Evolutionary conservation across 768 basidiomycete species (phyloP).

Genomic region (Neoboletus subvelutipes): DNA sequence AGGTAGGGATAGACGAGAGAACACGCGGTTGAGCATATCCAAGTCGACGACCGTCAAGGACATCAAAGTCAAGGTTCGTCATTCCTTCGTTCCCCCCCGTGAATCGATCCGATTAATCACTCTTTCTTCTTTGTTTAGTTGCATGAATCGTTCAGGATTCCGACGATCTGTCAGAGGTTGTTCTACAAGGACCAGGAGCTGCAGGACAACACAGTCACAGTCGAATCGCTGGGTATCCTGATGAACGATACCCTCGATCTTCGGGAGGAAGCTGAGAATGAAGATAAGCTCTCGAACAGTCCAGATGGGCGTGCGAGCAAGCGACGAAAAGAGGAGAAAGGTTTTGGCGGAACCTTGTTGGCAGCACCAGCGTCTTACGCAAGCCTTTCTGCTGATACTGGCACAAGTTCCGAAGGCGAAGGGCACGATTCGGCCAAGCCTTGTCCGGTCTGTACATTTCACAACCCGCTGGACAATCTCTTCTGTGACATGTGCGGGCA

Average conservation of each 20-base stretch:
- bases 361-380: conserved; percentile 39
- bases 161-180: conserved; percentile 75
- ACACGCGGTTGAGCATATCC: conserved; percentile 51
- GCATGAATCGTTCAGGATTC: conserved; percentile 59
- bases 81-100: background rate
- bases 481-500: conserved; percentile 48
- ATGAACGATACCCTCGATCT: conserved; percentile 68
- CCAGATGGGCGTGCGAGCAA: conserved; percentile 43
- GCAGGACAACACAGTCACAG: conserved; percentile 52
- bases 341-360: conserved; percentile 74
- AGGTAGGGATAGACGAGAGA: conserved; percentile 49
- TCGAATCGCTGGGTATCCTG: conserved; percentile 55
- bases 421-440: conserved; percentile 36
- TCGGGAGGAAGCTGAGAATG: conserved; percentile 58
- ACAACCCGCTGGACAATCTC: conserved; percentile 44
- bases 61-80: conserved; percentile 67
- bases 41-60: conserved; percentile 76
- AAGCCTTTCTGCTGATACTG: conserved; percentile 30
- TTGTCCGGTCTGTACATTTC: conserved; percentile 60
- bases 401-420: conserved; percentile 36
- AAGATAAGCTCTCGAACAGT: conserved; percentile 52
- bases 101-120: conserved; percentile 1
- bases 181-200: conserved; percentile 64
- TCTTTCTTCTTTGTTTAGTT: conserved; percentile 41
- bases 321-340: conserved; percentile 56